Conservation (phyloP, 352 stramenopile genomes). For the Sclerospora graminicola region DNA sequence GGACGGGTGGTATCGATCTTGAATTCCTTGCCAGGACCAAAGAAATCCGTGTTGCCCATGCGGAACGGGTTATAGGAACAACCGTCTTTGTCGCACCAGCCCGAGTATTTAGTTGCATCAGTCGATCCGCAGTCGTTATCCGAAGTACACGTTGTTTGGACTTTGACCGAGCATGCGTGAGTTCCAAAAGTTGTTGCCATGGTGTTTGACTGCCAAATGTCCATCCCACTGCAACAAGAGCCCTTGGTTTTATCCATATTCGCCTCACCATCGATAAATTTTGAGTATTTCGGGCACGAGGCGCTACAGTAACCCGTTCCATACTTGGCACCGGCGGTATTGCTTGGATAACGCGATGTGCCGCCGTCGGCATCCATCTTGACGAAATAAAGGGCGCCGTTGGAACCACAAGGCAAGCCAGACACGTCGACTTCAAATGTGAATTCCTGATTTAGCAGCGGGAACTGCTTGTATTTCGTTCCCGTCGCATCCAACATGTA, state of each 20-base stretch:
- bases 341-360: constrained; percentile 26
- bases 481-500: constrained; percentile 33
- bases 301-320: constrained; percentile 69
- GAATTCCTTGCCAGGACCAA: constrained; percentile 39
- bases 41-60: constrained; percentile 58
- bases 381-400: constrained; percentile 68
- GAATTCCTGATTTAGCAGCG: constrained; percentile 66
- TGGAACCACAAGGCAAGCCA: constrained; percentile 47
- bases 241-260: constrained; percentile 55
- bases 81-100: constrained; percentile 64
- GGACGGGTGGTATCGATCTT: constrained; percentile 44
- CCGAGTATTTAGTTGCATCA: too few species aligned
- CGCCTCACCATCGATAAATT: constrained; percentile 69
- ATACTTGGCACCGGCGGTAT: constrained; percentile 47
- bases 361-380: constrained; percentile 58
- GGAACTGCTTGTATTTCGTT: constrained; percentile 48
- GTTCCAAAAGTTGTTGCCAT: constrained; percentile 42
- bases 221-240: constrained; percentile 53
- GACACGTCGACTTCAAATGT: constrained; percentile 59
- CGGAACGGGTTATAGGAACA: constrained; percentile 67
- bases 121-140: constrained; percentile 28
- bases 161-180: constrained; percentile 36
- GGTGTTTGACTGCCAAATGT: constrained; percentile 61
- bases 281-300: constrained; percentile 59
- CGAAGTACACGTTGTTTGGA: constrained; percentile 26